phyloP scores from a whole-genome alignment of 2,329 filamentous ascomycete species.

The Lasiodiplodia citricola region DNA sequence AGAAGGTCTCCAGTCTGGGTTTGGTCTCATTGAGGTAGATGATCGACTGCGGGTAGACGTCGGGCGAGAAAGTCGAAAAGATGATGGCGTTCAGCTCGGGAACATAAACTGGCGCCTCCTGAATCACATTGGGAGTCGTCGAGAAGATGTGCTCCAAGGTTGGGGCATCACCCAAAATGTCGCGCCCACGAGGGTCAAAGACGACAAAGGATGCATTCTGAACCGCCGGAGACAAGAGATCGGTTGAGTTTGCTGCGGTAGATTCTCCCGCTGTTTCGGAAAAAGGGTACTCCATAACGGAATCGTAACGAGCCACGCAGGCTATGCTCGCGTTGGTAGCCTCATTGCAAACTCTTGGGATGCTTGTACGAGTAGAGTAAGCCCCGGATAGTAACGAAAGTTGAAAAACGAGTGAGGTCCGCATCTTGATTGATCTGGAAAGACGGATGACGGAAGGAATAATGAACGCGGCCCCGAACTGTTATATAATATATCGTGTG shows the following conservation, averaged over 20 bases:
- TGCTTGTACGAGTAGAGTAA: neutral
- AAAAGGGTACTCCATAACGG: constrained; percentile 1
- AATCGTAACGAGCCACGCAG: constrained; percentile 1
- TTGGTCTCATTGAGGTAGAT: constrained; percentile 3
- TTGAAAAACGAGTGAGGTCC: neutral
- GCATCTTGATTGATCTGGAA: neutral
- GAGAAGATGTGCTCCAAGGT: constrained; percentile 31
- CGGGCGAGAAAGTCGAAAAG: constrained; percentile 12
- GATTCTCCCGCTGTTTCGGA: neutral
- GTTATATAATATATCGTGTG: neutral
- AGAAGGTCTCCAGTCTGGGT: neutral
- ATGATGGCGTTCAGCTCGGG: constrained; percentile 25
- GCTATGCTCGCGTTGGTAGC: neutral
- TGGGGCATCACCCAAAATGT: constrained; percentile 32
- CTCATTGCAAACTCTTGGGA: neutral
- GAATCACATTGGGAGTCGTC: neutral
- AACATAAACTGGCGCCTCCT: constrained; percentile 30
- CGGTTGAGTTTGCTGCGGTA: neutral
- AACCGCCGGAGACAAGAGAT: neutral
- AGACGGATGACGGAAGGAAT: neutral
- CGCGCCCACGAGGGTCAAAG: constrained; percentile 33
- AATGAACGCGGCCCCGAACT: too few species aligned
- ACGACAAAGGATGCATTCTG: constrained; percentile 33
- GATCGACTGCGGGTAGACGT: constrained; percentile 5
- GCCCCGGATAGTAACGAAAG: neutral